phyloP scores from a whole-genome alignment of 352 stramenopile species.

The Globisporangium canariense region DNA sequence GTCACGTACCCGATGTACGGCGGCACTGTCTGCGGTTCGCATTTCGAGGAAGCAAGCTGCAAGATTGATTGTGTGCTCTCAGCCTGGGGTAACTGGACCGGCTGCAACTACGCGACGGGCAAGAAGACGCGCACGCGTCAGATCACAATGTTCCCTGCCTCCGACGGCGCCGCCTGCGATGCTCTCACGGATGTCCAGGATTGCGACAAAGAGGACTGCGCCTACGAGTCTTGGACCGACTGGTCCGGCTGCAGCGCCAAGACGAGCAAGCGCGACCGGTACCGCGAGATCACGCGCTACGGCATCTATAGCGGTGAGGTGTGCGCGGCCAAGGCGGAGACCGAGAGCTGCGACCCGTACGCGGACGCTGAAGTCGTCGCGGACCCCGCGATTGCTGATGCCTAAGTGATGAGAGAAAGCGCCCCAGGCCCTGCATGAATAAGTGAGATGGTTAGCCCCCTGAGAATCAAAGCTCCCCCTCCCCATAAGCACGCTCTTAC shows the following conservation, averaged over 20 bases:
- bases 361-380: conserved; percentile 6
- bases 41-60: conserved; percentile 29
- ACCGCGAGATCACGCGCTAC: conserved; percentile 33
- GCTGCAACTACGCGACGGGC: conserved; percentile 41
- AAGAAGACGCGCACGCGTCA: conserved; percentile 41
- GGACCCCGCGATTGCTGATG: background rate
- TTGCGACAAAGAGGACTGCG: conserved; percentile 48
- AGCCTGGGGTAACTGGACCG: conserved; percentile 44
- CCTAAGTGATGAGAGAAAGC: background rate
- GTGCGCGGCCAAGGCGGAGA: conserved; percentile 28
- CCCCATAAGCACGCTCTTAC: background rate
- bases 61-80: conserved; percentile 43
- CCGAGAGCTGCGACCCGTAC: conserved; percentile 26
- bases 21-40: conserved; percentile 24
- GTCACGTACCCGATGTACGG: conserved; percentile 30
- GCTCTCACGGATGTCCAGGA: conserved; percentile 16
- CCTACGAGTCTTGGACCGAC: conserved; percentile 37
- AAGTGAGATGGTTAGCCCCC: background rate
- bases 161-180: conserved; percentile 27
- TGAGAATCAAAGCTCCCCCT: background rate
- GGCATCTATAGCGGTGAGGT: conserved; percentile 27
- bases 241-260: conserved; percentile 54
- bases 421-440: background rate
- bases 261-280: conserved; percentile 28
- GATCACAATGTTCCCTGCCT: conserved; percentile 27